Conservation (phyloP, 345 rosid species). For the Camelina hispida region DNA sequence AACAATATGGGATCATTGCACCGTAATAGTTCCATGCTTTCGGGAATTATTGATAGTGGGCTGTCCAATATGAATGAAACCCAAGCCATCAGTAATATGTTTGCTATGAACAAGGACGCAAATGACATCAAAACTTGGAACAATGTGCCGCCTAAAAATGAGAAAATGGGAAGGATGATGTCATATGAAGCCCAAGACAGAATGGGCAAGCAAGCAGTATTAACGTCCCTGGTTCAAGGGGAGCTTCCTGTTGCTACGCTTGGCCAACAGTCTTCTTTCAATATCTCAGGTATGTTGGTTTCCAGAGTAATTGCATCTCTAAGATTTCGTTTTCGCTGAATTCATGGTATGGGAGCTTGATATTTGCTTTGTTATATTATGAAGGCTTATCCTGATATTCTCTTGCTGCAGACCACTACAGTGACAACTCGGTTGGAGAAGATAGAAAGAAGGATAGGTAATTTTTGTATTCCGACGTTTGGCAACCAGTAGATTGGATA, state of each 20-base stretch:
- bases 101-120: slow-evolving; percentile 39
- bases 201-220: slow-evolving; percentile 48
- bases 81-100: slow-evolving; percentile 38
- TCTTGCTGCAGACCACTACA: slow-evolving; percentile 43
- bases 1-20: slow-evolving; percentile 45
- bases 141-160: slow-evolving; percentile 42
- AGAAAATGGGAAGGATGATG: slow-evolving; percentile 44
- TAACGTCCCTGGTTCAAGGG: slow-evolving; percentile 35
- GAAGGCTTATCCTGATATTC: slow-evolving; percentile 18
- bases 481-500: not conserved
- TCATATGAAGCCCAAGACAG: slow-evolving; percentile 48
- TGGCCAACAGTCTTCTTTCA: slow-evolving; percentile 46
- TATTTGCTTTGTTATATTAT: not conserved
- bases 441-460: slow-evolving; percentile 55
- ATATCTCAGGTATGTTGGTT: slow-evolving; percentile 47
- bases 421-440: slow-evolving; percentile 50
- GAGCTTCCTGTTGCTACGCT: slow-evolving; percentile 41
- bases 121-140: slow-evolving; percentile 45
- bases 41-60: slow-evolving; percentile 45
- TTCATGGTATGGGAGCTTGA: slow-evolving; percentile 7
- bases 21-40: slow-evolving; percentile 45
- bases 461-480: slow-evolving; percentile 1
- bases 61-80: slow-evolving; percentile 37
- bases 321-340: not conserved
- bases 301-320: not conserved